A percentile compares a stretch with the other conserved stretches of the same genome.
Conservation (phyloP, 768 basidiomycete species). For the Heimioporus sp. region DNA sequence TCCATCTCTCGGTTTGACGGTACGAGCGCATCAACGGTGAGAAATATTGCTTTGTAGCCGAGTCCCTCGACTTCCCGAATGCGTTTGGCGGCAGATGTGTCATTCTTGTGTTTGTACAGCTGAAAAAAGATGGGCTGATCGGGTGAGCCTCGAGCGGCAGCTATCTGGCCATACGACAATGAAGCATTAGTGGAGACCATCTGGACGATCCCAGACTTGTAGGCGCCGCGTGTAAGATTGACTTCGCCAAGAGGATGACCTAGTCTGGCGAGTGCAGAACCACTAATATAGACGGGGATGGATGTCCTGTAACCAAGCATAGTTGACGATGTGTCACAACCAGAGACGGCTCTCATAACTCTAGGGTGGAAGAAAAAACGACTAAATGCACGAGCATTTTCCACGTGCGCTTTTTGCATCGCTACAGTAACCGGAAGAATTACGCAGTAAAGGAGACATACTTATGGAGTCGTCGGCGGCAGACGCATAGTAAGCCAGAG, state of each 20-base stretch:
- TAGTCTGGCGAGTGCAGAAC: constrained; percentile 79
- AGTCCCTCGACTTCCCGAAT: constrained; percentile 67
- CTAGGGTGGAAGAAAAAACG: constrained; percentile 88
- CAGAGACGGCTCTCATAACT: constrained; percentile 65
- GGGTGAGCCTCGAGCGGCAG: constrained; percentile 48
- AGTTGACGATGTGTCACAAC: constrained; percentile 66
- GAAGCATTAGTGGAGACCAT: constrained; percentile 84
- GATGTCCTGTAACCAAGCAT: constrained; percentile 70
- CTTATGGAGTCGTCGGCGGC: constrained; percentile 84
- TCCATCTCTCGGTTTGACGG: constrained; percentile 80
- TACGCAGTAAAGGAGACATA: constrained; percentile 35
- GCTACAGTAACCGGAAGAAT: constrained; percentile 16
- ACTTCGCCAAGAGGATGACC: constrained; percentile 90
- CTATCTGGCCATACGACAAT: constrained; percentile 61
- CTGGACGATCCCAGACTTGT: constrained; percentile 69
- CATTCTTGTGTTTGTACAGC: constrained; percentile 79
- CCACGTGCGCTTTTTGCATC: constrained; percentile 45
- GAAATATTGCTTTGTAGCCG: constrained; percentile 85
- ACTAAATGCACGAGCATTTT: constrained; percentile 79
- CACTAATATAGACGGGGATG: constrained; percentile 81
- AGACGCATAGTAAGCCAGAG: constrained; percentile 82
- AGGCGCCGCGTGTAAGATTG: constrained; percentile 75
- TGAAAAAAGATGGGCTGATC: constrained; percentile 76
- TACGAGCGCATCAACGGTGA: constrained; percentile 90
- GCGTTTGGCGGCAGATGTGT: constrained; percentile 62